Base-by-base conservation (phyloP, 169 alveolate species). In the Plasmodium ovale region DNA sequence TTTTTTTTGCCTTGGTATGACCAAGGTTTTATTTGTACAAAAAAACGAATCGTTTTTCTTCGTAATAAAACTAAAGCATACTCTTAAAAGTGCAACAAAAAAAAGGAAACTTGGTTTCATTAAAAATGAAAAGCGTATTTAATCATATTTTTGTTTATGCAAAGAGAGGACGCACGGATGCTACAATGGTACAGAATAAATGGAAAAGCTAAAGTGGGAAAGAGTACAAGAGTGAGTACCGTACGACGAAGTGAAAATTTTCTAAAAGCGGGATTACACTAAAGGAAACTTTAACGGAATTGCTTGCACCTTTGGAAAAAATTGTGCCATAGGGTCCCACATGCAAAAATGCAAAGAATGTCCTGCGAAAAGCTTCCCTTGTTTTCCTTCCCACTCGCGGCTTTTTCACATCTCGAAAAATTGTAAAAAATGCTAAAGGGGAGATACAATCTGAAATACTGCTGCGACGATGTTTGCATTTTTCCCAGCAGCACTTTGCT, bases 391-490 rank as follows among this genome's bases (percentile, higher is more conserved):
- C n/a, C n/a, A n/a, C n/a, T n/a, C n/a, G n/a, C n/a, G n/a, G n/a
- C n/a, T n/a, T n/a, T n/a, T n/a, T n/a, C n/a, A n/a, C n/a, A n/a
- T n/a, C n/a, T n/a, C n/a, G n/a, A n/a, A n/a, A n/a, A n/a, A n/a
- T n/a, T n/a, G n/a, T n/a, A n/a, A n/a, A n/a, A n/a, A 73, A 79
- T 79, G 89, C 62, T 64, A 64, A 49, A 67, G 37, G 33, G 69
- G 69, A 72, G 31, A 29, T 79, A 79, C 47, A 79, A 79, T 67
- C 29, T 79, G 71, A 79, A 79, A 69, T 79, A 79, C 21, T 79
- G 89, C 53, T 79, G 89, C 53, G 89, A 79, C 39, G 89, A 79
- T 42, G 54, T 79, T 69, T 64, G 89, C 42, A 37, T 79, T 42
- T 79, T 58, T 58, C 89, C 89, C 4, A 79, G 89, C 58, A 64